Conservation (phyloP, 2,329 filamentous ascomycete species). For the Claviceps sp. region DNA sequence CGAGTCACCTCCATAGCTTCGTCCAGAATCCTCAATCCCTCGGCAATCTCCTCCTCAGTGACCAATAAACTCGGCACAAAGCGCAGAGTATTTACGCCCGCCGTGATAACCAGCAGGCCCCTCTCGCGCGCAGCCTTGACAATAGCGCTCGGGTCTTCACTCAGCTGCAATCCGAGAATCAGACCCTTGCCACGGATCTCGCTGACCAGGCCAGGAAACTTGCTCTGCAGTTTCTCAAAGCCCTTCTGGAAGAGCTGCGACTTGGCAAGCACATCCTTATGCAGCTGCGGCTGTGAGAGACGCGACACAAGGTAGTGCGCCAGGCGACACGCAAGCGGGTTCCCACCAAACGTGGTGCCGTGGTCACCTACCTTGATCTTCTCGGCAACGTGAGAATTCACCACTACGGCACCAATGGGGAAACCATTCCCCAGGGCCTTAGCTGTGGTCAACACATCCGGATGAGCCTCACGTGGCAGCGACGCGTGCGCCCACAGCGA, state of each 20-base stretch:
- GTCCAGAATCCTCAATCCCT: slow-evolving; percentile 63
- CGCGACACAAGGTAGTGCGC: slow-evolving; percentile 76
- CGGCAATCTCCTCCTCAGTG: slow-evolving; percentile 63
- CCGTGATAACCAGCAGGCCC: slow-evolving; percentile 81
- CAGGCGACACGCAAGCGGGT: slow-evolving; percentile 72
- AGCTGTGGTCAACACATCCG: slow-evolving; percentile 84
- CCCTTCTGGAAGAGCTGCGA: slow-evolving; percentile 33
- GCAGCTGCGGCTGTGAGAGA: slow-evolving; percentile 57
- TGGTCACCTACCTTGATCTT: slow-evolving; percentile 57
- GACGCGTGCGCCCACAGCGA: slow-evolving; percentile 76
- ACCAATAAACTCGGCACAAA: slow-evolving; percentile 85
- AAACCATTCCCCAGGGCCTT: slow-evolving; percentile 96
- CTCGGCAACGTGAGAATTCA: slow-evolving; percentile 26
- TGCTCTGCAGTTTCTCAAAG: slow-evolving; percentile 32
- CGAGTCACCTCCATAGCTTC: slow-evolving; percentile 42
- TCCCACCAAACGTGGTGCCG: slow-evolving; percentile 88
- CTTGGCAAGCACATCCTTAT: slow-evolving; percentile 57
- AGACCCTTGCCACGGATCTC: slow-evolving; percentile 76
- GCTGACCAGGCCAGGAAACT: slow-evolving; percentile 54
- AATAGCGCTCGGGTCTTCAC: slow-evolving; percentile 56
- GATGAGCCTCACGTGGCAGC: slow-evolving; percentile 68
- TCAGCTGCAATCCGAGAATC: slow-evolving; percentile 77
- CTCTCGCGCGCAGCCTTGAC: slow-evolving; percentile 78
- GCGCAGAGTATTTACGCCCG: slow-evolving; percentile 79
- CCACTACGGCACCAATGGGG: slow-evolving; percentile 64